Base-by-base conservation (phyloP, 2,329 filamentous ascomycete species). In the Metarhizium album region DNA sequence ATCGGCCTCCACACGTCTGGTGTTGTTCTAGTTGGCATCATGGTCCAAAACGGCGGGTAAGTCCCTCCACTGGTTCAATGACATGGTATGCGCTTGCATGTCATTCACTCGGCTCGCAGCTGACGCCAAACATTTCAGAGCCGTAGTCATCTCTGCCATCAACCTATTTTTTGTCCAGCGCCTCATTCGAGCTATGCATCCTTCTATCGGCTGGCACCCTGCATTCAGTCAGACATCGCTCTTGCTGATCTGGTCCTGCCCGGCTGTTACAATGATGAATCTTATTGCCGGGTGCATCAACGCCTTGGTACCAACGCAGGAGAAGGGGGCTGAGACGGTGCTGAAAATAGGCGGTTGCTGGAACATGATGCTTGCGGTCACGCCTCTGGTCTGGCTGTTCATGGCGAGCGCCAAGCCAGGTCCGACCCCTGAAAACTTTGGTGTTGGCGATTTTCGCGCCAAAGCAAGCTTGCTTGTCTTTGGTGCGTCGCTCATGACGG, bases 161-260 rank as follows among this genome's bases (percentile, higher is more conserved):
- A 70, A 70, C 54, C 60, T 70, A 18, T 60, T 70, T 53, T 67
- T 70, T 50, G 62, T 64, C 2, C 67, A 69, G 52, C 66, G 69
- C 42, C 58, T 71, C 24, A 54, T 70, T 3, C 66, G 69, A 43
- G 65, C 68, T 2, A 62, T 64, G 47, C 67, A 67, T 33, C 68
- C 68, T 8, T 16, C 20, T 14, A 40, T 67, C 8, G 69, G 68
- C 50, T 70, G 68, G 68, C 57, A 62, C 22, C 55, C 23, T 1
- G 53, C 45, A 1, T 58, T 67, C n/a, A 57, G 62, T 46, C 51
- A 60, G 48, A 24, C 54, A 11, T 54, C 53, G 4, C 42, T 56
- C 3, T 53, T 63, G 40, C 55, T 62, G 9, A 54, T 57, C 42
- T 53, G 65, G 18, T 64, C 66, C 8, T 55, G 57, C 4, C 63